Conservation (phyloP, 139 green algal genomes). For the Asterochloris erici region DNA sequence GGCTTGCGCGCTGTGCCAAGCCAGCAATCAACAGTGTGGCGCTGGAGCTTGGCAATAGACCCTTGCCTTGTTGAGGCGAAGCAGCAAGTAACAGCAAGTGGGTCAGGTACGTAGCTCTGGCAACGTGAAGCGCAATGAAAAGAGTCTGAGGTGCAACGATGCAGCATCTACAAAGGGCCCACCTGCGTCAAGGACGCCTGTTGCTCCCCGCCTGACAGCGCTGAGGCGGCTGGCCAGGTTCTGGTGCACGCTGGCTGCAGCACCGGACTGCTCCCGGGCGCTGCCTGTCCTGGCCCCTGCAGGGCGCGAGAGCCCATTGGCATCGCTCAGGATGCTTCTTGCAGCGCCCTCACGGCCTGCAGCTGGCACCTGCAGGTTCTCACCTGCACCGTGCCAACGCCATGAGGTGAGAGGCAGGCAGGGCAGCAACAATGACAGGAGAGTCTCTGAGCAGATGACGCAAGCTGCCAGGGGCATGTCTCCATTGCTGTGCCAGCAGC, state of each 20-base stretch:
- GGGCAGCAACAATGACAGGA: not conserved
- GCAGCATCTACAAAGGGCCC: too few relatives aligned
- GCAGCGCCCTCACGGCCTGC: not conserved
- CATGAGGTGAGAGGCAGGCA: not conserved
- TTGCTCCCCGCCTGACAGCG: not conserved
- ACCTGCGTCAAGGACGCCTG: not conserved
- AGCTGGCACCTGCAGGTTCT: not conserved
- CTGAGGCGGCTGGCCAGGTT: slow-evolving; percentile 6
- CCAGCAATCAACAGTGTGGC: not conserved
- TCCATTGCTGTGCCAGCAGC: too few relatives aligned
- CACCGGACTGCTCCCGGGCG: too few relatives aligned
- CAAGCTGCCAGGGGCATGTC: too few relatives aligned
- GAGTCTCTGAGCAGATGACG: too few relatives aligned
- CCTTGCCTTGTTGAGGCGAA: not conserved
- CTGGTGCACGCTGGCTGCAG: not conserved
- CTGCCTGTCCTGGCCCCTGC: too few relatives aligned
- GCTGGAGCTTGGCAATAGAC: not conserved
- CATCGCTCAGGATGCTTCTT: not conserved
- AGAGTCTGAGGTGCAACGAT: not conserved
- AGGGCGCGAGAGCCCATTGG: not conserved
- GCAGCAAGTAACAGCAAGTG: not conserved
- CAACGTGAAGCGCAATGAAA: not conserved
- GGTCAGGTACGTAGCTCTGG: not conserved
- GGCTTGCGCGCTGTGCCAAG: not conserved
- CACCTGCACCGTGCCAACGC: not conserved